These are phyloP conservation scores for Cryphonectria parasitica DNA, from an alignment of 2,329 filamentous ascomycete genomes.

Conservation along the genomic window DNA sequence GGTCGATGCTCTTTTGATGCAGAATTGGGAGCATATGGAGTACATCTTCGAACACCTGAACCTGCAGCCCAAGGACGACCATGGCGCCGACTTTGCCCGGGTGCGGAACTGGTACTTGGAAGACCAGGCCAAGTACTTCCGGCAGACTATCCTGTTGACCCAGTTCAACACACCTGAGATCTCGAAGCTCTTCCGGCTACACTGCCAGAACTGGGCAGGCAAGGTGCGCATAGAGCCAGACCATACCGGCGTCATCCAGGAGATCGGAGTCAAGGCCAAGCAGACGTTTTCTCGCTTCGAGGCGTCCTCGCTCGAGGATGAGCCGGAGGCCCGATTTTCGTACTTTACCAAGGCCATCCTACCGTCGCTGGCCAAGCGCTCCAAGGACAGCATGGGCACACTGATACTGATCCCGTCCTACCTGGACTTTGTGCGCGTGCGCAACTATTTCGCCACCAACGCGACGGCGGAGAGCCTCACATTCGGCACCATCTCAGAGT, in stretches of 20 bases:
- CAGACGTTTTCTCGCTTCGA: slow-evolving; percentile 93
- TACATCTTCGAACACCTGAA: slow-evolving; percentile 93
- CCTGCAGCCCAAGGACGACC: slow-evolving; percentile 82
- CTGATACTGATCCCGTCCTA: slow-evolving; percentile 92
- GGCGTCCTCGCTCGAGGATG: slow-evolving; percentile 67
- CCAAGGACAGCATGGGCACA: slow-evolving; percentile 69
- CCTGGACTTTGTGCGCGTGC: slow-evolving; percentile 90
- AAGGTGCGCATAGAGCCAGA: slow-evolving; percentile 73
- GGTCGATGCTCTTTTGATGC: slow-evolving; percentile 91
- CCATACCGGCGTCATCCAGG: slow-evolving; percentile 74
- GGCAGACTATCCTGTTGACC: slow-evolving; percentile 83
- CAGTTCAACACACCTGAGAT: slow-evolving; percentile 89
- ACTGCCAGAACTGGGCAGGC: slow-evolving; percentile 81
- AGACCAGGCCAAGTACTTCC: slow-evolving; percentile 75
- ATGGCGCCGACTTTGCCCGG: slow-evolving; percentile 91
- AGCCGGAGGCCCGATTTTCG: slow-evolving; percentile 87
- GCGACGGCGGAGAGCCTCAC: slow-evolving; percentile 56
- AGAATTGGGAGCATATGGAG: slow-evolving; percentile 97
- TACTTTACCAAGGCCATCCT: slow-evolving; percentile 86
- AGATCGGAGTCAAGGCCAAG: slow-evolving; percentile 71
- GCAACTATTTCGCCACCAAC: slow-evolving; percentile 86
- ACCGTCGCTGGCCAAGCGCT: slow-evolving; percentile 71
- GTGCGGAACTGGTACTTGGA: slow-evolving; percentile 94
- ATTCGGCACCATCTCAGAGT: slow-evolving; percentile 88
- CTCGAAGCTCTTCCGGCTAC: slow-evolving; percentile 73